Conservation (phyloP, 768 basidiomycete species). For the Boletus tylopilopsis region DNA sequence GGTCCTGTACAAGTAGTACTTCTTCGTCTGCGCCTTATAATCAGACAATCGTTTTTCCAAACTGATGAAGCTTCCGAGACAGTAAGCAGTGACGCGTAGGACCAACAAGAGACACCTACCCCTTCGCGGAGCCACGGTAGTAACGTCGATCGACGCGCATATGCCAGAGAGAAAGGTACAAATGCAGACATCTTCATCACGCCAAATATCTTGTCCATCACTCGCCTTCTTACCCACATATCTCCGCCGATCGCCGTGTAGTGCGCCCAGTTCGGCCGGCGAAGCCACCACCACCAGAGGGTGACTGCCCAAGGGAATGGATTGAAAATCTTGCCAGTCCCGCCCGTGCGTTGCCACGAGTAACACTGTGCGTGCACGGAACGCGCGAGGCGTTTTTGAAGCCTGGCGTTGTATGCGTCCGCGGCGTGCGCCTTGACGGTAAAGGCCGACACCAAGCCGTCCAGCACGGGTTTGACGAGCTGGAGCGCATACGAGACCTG, state of each 20-base stretch:
- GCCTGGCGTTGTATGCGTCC: conserved; percentile 25
- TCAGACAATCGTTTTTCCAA: background rate
- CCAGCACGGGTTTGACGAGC: conserved; percentile 28
- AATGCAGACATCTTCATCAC: conserved; percentile 2
- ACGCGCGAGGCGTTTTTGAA: conserved; percentile 17
- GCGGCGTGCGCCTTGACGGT: conserved; percentile 21
- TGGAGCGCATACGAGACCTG: conserved; percentile 29
- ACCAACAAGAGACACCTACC: background rate
- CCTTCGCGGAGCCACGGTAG: background rate
- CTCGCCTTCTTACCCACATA: conserved; percentile 27
- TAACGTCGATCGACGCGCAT: conserved; percentile 4
- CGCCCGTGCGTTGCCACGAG: conserved; percentile 40
- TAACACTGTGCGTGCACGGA: conserved; percentile 29
- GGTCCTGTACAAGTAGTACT: too few relatives aligned
- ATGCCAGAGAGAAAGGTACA: conserved; percentile 5
- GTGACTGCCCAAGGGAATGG: conserved; percentile 38
- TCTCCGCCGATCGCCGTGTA: conserved; percentile 37
- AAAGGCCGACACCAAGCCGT: conserved; percentile 20
- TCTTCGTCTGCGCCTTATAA: background rate
- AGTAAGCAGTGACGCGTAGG: background rate
- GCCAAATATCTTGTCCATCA: background rate
- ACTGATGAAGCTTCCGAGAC: background rate
- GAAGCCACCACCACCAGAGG: conserved; percentile 36
- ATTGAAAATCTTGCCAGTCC: conserved; percentile 35
- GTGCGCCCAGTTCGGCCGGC: conserved; percentile 33